phyloP scores from a whole-genome alignment of 2,329 filamentous ascomycete genomes.

The Thelonectria olida region DNA sequence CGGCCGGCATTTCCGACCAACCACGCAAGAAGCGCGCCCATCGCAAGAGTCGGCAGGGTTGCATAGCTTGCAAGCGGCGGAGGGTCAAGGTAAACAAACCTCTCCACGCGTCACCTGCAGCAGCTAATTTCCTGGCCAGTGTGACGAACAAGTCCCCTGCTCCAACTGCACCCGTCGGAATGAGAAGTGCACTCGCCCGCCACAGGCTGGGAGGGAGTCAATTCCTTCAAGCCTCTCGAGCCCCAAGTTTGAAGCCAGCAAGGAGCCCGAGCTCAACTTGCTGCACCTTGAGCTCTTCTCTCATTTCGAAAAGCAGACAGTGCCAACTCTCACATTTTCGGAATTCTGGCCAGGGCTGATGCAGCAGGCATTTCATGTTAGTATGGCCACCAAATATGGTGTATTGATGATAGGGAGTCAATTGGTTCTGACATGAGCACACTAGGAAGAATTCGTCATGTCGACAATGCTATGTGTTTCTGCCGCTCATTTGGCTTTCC shows the following conservation, averaged over 20 bases:
- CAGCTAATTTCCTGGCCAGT: not conserved
- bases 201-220: not conserved
- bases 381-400: not conserved
- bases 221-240: not conserved
- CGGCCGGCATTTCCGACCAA: not conserved
- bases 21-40: slow-evolving; percentile 6
- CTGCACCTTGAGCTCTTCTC: slow-evolving; percentile 8
- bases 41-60: slow-evolving; percentile 11
- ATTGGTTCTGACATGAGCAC: not conserved
- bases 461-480: slow-evolving; percentile 3
- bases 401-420: no score
- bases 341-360: slow-evolving; percentile 9
- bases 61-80: slow-evolving; percentile 1
- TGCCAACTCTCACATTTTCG: not conserved
- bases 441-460: slow-evolving; percentile 11
- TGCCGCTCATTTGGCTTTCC: not conserved
- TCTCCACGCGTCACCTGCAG: not conserved
- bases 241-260: not conserved
- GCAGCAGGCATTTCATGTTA: slow-evolving; percentile 10
- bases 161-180: slow-evolving; percentile 1
- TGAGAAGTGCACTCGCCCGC: not conserved
- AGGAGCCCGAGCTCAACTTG: slow-evolving; percentile 5
- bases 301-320: slow-evolving; percentile 4
- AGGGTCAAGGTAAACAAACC: not conserved
- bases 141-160: slow-evolving; percentile 1